Evolutionary conservation across 441 rosid genomes (phyloP).

Genomic region (Monsonia emarginata): DNA sequence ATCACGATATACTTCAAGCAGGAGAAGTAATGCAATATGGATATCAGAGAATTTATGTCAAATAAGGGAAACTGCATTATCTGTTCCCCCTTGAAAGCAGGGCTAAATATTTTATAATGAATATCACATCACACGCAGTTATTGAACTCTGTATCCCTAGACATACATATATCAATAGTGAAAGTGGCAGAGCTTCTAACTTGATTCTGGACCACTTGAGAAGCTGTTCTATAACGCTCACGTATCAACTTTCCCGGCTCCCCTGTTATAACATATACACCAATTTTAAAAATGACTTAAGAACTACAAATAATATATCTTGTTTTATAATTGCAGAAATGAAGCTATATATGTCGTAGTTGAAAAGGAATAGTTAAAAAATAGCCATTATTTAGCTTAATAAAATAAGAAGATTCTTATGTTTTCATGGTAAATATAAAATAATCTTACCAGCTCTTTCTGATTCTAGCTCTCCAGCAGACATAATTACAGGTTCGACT

Average conservation of each 20-base stretch:
- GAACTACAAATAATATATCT: not conserved
- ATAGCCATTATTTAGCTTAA: not conserved
- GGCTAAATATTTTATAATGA: not conserved
- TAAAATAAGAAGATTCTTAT: not conserved
- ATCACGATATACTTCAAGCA: not conserved
- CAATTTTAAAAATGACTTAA: not conserved
- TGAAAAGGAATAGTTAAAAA: not conserved
- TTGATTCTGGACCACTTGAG: conserved; percentile 95
- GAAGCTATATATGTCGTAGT: not conserved
- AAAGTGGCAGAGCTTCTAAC: conserved; percentile 59
- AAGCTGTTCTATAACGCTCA: conserved; percentile 91
- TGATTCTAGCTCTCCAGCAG: conserved; percentile 91
- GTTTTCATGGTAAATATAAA: not conserved
- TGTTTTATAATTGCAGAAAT: conserved; percentile 1
- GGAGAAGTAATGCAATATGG: not conserved
- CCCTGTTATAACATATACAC: conserved; percentile 32
- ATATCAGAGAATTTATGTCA: not conserved
- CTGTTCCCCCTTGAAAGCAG: not conserved
- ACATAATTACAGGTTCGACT: conserved; percentile 83
- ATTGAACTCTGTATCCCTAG: conserved; percentile 21
- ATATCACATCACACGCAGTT: conserved; percentile 9
- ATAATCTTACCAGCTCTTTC: conserved; percentile 71
- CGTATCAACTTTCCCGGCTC: conserved; percentile 88
- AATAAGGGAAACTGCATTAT: not conserved
- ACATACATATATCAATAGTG: conserved; percentile 37